Evolutionary conservation across 2,329 filamentous ascomycete genomes (phyloP), one percentile per base, ranked within the genome.

Genomic region (Hawksworthiomyces lignivorus): DNA sequence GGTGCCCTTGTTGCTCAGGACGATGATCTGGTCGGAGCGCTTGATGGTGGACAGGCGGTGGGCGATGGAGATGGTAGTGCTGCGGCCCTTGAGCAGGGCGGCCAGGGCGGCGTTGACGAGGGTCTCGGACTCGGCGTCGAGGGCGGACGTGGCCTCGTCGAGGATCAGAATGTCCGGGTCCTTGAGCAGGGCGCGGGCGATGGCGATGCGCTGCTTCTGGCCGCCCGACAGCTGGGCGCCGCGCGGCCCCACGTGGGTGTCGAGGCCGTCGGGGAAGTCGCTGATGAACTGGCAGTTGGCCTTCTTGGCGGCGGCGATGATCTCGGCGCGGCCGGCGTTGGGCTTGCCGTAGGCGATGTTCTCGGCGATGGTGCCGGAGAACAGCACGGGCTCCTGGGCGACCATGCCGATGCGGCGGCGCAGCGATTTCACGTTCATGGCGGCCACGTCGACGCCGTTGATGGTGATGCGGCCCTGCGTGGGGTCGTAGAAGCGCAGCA

Each of bases 281-380:
- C 84, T 83, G 60, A 98, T 95, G 58, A 98, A 98, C 53, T 84
- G 83, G 61, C 92, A 98, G 62, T 98, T 98, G 41, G 92, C 92
- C 60, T 90, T 84, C 48, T 86, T 76, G 4, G 92, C 92, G 7
- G 92, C 94, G 17, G 79, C 75, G 45, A 95, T 75, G 44, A 98
- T 92, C 53, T 96, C 87, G 24, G 77, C 69, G 40, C 85, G 74
- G 4, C 81, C 81, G 1, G 92, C 90, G 35, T 76, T 62, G 1
- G 90, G 90, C 45, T 80, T 83, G 44, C 90, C 92, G 56, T 98
- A 98, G 0, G 88, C 75, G 52, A 98, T 97, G 55, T 94, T 92
- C 59, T 92, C 84, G 4, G 84, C 84, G 50, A 92, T 84, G 0
- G 84, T 84, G 27, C 86, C 87, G 1, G 84, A 89, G 62, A 92